Percentiles rank a stretch among this genome's conserved stretches.
These are phyloP conservation scores for Sugiyamaella boreocaroliniensis DNA, from an alignment of 805 yeast species.

Conservation along the genomic window DNA sequence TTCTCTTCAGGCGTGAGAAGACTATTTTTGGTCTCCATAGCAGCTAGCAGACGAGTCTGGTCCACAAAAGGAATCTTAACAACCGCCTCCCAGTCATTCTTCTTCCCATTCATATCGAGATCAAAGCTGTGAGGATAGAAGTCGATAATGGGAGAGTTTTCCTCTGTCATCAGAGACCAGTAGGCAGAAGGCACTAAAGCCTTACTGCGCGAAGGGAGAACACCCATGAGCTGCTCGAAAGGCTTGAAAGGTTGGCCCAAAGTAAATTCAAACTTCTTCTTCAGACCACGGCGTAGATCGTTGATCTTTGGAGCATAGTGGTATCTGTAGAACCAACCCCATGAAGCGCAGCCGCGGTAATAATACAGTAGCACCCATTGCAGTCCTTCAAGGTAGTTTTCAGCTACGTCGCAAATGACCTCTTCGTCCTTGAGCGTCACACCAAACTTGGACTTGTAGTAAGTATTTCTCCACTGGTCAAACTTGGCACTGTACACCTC, in stretches of 20 bases:
- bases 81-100: constrained; percentile 97
- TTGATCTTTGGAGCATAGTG: constrained; percentile 95
- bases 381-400: constrained; percentile 84
- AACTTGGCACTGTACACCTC: constrained; percentile 69
- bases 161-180: constrained; percentile 79
- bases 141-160: constrained; percentile 77
- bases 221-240: constrained; percentile 95
- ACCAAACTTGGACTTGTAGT: constrained; percentile 73
- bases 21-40: constrained; percentile 60
- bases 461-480: constrained; percentile 74
- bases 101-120: constrained; percentile 88
- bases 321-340: constrained; percentile 90
- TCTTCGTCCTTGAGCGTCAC: constrained; percentile 52
- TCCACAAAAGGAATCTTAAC: constrained; percentile 90
- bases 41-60: constrained; percentile 61
- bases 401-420: constrained; percentile 54
- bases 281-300: constrained; percentile 69
- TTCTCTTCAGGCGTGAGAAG: constrained; percentile 64
- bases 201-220: constrained; percentile 86
- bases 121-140: constrained; percentile 87
- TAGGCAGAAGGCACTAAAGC: constrained; percentile 69
- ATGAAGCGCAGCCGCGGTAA: constrained; percentile 83
- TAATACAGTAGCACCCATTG: constrained; percentile 96
- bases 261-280: constrained; percentile 55
- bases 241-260: constrained; percentile 80